These are phyloP conservation scores for Termitomyces sp. DNA, from an alignment of 768 basidiomycete genomes.

Conservation along the genomic window DNA sequence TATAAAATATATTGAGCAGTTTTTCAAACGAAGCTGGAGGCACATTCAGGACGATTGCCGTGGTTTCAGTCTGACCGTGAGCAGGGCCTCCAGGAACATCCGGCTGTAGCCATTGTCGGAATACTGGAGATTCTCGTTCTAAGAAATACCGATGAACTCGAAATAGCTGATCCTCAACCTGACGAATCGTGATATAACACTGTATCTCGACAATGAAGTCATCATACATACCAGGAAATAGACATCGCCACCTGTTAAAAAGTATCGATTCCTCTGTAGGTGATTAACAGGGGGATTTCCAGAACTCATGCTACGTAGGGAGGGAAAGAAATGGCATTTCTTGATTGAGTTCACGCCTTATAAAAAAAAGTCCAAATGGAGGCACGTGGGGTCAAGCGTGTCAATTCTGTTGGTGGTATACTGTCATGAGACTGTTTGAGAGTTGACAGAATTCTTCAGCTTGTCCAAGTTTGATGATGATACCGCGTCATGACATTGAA, in stretches of 20 bases:
- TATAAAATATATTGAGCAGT: slow-evolving; percentile 52
- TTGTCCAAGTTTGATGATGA: too few relatives aligned
- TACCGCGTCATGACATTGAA: too few relatives aligned
- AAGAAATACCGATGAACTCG: slow-evolving; percentile 59
- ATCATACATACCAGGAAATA: slow-evolving; percentile 39
- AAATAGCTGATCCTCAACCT: slow-evolving; percentile 55
- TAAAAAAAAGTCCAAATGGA: background rate
- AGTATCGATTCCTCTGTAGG: slow-evolving; percentile 17
- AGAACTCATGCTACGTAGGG: background rate
- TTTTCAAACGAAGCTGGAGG: slow-evolving; percentile 32
- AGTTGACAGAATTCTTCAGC: too few relatives aligned
- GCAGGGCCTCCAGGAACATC: slow-evolving; percentile 7
- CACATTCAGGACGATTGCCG: slow-evolving; percentile 33
- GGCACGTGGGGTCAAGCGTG: background rate
- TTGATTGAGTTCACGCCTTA: background rate
- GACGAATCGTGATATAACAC: background rate
- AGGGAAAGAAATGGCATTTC: background rate
- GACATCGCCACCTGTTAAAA: slow-evolving; percentile 7
- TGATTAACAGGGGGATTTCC: background rate
- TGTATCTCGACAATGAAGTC: background rate
- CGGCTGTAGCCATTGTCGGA: slow-evolving; percentile 26
- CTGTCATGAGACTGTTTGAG: too few relatives aligned
- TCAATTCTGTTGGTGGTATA: background rate
- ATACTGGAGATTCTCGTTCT: slow-evolving; percentile 48
- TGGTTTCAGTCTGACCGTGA: slow-evolving; percentile 31